Evolutionary conservation across 257 asterid genomes (phyloP), one percentile per base, ranked within the genome.

Genomic region (Przewalskia tangutica): DNA sequence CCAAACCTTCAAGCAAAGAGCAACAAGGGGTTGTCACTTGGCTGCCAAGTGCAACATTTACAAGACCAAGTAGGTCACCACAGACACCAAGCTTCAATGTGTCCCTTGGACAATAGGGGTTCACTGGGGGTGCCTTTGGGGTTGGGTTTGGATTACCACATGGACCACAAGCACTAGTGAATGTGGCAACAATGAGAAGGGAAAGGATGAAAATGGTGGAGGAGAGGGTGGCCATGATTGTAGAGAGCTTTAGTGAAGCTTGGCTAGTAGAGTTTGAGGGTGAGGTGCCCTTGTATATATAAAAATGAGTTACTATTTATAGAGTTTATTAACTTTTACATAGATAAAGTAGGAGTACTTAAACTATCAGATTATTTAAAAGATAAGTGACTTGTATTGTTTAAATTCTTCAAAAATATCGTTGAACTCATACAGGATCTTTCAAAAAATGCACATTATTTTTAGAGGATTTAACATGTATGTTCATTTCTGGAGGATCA

Each of bases 151-250:
- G 83, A 51, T 42, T 58, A 44, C 38, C 73, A 58, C 83, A 80
- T 20, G 83, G 12, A 44, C 90, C 94, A 62, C 94, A 89, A 32
- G 81, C 97, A 73, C 58, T 42, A 77, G 89, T 63, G 64, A 84
- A 81, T 38, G 93, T 81, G 64, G 89, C 88, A 1, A 85, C 53
- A n/a, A 91, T 76, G 82, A 92, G 89, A 50, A 86, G 53, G 78
- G 90, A 86, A 79, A 89, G 82, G 82, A 88, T 55, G 50, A 87
- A 62, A 78, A 86, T 9, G 81, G 88, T 66, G 66, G 87, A 62
- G 53, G 60, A 48, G 60, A 73, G 40, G 83, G 83, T 14, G 46
- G 97, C 93, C 94, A 92, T 93, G 83, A 81, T 83, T 68, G 23
- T 55, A 40, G 40, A 36, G 42, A 51, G 32, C 2, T 50, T 27